A percentile compares a stretch with the other conserved stretches of the same genome.
phyloP scores from a whole-genome alignment of 2,329 filamentous ascomycete genomes.

The Xylaria arbuscula region DNA sequence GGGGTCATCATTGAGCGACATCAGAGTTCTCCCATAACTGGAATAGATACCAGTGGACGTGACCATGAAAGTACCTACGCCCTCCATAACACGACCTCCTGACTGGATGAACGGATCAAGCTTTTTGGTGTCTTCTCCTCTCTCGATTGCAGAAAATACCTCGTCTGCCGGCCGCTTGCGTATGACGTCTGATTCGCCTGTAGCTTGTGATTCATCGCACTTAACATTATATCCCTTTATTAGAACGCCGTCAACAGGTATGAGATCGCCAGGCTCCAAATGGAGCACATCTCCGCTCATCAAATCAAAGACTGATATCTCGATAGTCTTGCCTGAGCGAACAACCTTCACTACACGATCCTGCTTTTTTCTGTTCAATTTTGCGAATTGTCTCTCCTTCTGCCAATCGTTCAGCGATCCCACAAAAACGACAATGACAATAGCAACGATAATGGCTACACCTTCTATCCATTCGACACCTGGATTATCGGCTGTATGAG shows the following conservation, averaged over 20 bases:
- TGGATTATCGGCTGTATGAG: slow-evolving; percentile 63
- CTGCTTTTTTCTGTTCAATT: slow-evolving; percentile 82
- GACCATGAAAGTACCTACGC: slow-evolving; percentile 78
- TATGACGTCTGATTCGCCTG: slow-evolving; percentile 81
- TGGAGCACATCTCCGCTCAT: slow-evolving; percentile 77
- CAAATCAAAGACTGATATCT: slow-evolving; percentile 76
- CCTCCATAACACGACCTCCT: slow-evolving; percentile 80
- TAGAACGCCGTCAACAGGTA: slow-evolving; percentile 78
- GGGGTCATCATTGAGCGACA: slow-evolving; percentile 77
- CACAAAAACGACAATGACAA: slow-evolving; percentile 79
- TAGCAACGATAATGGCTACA: slow-evolving; percentile 84
- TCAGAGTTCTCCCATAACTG: slow-evolving; percentile 79
- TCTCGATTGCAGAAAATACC: slow-evolving; percentile 76
- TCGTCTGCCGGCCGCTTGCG: slow-evolving; percentile 75
- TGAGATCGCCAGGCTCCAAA: slow-evolving; percentile 79
- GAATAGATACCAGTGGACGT: slow-evolving; percentile 80
- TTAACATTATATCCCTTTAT: slow-evolving; percentile 79
- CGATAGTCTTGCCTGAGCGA: slow-evolving; percentile 75
- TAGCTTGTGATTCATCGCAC: slow-evolving; percentile 81
- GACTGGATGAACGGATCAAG: slow-evolving; percentile 89
- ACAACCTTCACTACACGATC: slow-evolving; percentile 78
- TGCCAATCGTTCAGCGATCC: slow-evolving; percentile 83
- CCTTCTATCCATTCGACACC: slow-evolving; percentile 83
- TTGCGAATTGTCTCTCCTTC: slow-evolving; percentile 83
- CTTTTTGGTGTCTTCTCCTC: slow-evolving; percentile 73